phyloP scores from a whole-genome alignment of 805 yeast genomes.

The Kuraishia piskuri region DNA sequence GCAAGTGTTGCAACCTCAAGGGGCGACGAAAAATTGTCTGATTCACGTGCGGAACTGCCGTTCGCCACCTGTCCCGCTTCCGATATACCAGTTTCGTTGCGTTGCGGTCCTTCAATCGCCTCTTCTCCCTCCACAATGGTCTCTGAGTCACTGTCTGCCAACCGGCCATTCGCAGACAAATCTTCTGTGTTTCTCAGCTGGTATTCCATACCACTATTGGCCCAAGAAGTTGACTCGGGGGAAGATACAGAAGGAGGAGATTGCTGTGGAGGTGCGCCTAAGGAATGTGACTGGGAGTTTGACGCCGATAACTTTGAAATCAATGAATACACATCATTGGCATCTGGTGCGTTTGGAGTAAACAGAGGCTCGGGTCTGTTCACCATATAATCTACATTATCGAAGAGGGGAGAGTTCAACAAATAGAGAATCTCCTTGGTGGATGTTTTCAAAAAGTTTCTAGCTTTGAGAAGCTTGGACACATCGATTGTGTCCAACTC shows the following conservation, averaged over 20 bases:
- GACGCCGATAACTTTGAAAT: background rate
- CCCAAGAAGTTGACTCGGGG: background rate
- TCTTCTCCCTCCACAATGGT: slow-evolving; percentile 10
- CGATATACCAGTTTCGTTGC: background rate
- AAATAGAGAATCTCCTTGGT: slow-evolving; percentile 27
- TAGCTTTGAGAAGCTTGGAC: slow-evolving; percentile 20
- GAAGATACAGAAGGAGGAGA: background rate
- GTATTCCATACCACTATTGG: background rate
- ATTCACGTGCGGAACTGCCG: background rate
- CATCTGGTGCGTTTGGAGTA: background rate
- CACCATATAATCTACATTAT: slow-evolving; percentile 4
- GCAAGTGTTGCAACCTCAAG: background rate
- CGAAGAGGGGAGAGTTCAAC: slow-evolving; percentile 24
- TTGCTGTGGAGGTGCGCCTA: background rate
- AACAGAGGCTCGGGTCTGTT: background rate
- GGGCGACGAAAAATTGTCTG: background rate
- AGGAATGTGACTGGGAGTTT: background rate
- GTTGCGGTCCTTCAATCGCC: background rate
- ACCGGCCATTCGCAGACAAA: background rate
- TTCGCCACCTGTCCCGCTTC: background rate
- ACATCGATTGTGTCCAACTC: slow-evolving; percentile 17
- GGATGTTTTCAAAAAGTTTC: slow-evolving; percentile 23
- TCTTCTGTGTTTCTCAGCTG: background rate
- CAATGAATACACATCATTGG: background rate
- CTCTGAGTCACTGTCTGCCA: slow-evolving; percentile 14